These are phyloP conservation scores for Blastocystis sp. DNA, from an alignment of 352 stramenopile genomes.

Conservation along the genomic window DNA sequence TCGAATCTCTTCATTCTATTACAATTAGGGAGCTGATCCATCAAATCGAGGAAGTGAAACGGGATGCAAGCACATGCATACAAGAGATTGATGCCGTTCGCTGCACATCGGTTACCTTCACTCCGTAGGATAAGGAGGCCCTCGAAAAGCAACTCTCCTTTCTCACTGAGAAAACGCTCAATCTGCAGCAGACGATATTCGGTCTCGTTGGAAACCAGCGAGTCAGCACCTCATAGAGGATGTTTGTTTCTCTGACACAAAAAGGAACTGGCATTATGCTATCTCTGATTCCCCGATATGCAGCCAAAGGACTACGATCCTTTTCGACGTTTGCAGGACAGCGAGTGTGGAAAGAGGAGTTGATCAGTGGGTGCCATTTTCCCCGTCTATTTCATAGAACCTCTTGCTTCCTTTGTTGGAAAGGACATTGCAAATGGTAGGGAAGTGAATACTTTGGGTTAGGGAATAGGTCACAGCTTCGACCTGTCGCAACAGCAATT, in stretches of 20 bases:
- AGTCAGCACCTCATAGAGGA: background rate
- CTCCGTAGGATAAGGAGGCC: background rate
- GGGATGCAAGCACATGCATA: background rate
- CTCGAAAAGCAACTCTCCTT: conserved; percentile 32
- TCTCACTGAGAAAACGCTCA: conserved; percentile 17
- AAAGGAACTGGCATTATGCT: background rate
- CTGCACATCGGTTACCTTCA: no score
- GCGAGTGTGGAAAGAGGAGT: background rate
- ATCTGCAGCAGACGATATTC: conserved; percentile 3
- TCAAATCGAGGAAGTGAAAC: background rate
- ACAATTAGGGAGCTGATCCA: background rate
- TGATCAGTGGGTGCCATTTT: background rate
- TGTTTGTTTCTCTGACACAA: background rate
- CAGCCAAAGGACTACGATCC: background rate
- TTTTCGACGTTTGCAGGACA: background rate
- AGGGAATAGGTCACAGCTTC: background rate
- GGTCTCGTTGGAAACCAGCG: background rate
- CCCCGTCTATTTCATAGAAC: background rate
- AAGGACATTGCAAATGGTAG: background rate
- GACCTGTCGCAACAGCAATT: conserved; percentile 31
- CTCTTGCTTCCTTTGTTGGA: background rate
- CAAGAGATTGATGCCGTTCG: background rate
- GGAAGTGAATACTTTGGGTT: background rate
- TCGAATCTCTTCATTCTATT: background rate
- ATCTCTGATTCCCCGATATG: background rate